Conservation (phyloP, 2,329 filamentous ascomycete genomes). For the Cladosporium phlei region DNA sequence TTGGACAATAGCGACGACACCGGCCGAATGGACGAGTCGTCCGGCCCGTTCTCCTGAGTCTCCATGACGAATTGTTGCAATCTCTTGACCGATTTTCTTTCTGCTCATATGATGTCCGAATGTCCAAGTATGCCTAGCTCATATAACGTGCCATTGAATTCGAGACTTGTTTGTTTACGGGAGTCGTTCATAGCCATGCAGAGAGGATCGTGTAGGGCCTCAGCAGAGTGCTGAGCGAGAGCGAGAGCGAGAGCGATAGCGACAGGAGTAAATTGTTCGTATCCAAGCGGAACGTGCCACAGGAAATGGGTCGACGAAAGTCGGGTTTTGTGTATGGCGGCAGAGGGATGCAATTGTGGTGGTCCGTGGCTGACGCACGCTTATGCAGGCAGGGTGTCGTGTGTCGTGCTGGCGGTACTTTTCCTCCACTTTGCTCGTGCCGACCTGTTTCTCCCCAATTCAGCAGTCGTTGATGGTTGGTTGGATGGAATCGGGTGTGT, state of each 20-base stretch:
- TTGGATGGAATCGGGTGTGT: no score
- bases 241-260: no score
- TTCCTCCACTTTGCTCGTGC: no score
- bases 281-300: not conserved
- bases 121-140: slow-evolving; percentile 9
- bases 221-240: no score
- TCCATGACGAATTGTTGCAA: slow-evolving; percentile 1
- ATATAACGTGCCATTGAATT: slow-evolving; percentile 8
- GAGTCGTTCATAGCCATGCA: no score
- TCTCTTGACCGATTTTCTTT: not conserved
- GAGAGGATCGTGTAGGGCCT: no score
- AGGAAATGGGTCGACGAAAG: not conserved
- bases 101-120: slow-evolving; percentile 3
- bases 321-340: not conserved
- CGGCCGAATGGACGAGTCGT: slow-evolving; percentile 74
- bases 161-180: not conserved
- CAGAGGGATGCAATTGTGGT: slow-evolving; percentile 5
- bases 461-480: no score
- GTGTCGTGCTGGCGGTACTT: no score
- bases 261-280: not conserved
- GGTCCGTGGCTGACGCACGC: no score
- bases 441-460: no score
- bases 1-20: slow-evolving; percentile 76
- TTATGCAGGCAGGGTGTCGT: no score
- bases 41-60: slow-evolving; percentile 51